Conservation (phyloP, 768 basidiomycete species). For the Paxillus ammoniavirescens region DNA sequence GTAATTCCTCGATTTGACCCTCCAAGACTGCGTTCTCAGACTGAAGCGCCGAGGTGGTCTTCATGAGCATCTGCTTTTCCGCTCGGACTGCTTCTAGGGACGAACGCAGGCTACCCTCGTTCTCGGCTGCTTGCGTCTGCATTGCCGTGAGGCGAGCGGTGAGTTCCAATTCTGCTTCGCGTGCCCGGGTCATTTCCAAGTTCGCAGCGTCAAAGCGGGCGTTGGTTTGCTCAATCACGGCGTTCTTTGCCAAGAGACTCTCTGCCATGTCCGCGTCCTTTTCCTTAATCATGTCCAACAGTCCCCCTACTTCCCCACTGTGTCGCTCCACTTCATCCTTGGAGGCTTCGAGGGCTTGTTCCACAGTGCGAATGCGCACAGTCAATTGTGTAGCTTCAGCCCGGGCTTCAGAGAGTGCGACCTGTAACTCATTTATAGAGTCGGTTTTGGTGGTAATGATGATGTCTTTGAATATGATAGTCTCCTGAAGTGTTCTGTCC, state of each 20-base stretch:
- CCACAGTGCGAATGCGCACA: neutral
- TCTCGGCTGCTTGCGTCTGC: neutral
- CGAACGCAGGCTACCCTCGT: neutral
- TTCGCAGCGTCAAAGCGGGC: neutral
- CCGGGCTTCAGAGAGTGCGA: neutral
- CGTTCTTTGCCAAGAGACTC: slow-evolving; percentile 9
- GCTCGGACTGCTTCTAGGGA: neutral
- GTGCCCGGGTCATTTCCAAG: neutral
- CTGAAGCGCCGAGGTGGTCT: neutral
- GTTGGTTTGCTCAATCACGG: slow-evolving; percentile 13
- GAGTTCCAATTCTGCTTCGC: neutral
- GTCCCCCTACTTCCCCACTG: neutral
- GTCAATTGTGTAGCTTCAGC: neutral
- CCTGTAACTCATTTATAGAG: neutral
- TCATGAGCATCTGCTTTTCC: neutral
- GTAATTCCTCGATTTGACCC: neutral
- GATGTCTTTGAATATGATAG: neutral
- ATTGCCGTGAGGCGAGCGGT: neutral
- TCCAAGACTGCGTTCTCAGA: slow-evolving; percentile 1
- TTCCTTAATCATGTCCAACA: slow-evolving; percentile 1
- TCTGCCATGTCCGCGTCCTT: slow-evolving; percentile 10
- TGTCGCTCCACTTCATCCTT: neutral
- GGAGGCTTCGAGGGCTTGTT: neutral
- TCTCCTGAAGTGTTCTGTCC: neutral
- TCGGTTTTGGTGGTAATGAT: neutral